Percentiles rank a stretch among this genome's conserved stretches.
Evolutionary conservation across 1,284 basidiomycete genomes (phyloP).

Genomic region (Earliella scabrosa): DNA sequence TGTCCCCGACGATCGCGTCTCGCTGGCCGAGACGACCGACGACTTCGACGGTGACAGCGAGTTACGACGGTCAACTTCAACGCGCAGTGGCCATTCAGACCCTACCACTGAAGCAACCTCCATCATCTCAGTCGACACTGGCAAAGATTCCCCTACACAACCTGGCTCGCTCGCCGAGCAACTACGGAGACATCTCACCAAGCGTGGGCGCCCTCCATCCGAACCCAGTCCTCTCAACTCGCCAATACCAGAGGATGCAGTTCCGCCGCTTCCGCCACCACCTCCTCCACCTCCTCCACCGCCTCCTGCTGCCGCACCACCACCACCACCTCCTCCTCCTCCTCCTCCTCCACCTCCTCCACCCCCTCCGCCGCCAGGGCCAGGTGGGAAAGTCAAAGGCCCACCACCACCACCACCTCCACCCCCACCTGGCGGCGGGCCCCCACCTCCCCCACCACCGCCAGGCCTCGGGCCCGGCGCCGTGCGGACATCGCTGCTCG

Average conservation of each 20-base stretch:
- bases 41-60: slow-evolving; percentile 46
- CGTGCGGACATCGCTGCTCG: slow-evolving; percentile 62
- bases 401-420: slow-evolving; percentile 42
- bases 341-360: slow-evolving; percentile 40
- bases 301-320: slow-evolving; percentile 39
- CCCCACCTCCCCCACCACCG: slow-evolving; percentile 42
- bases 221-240: slow-evolving; percentile 37
- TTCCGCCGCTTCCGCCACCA: slow-evolving; percentile 27
- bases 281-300: slow-evolving; percentile 35
- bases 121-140: slow-evolving; percentile 35
- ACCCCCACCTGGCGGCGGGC: slow-evolving; percentile 34
- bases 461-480: slow-evolving; percentile 48
- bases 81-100: slow-evolving; percentile 50
- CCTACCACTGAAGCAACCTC: slow-evolving; percentile 58
- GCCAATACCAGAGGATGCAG: slow-evolving; percentile 35
- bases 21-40: slow-evolving; percentile 34
- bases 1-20: slow-evolving; percentile 19
- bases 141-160: slow-evolving; percentile 34
- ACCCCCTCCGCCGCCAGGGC: slow-evolving; percentile 15
- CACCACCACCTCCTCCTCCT: slow-evolving; percentile 42
- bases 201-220: slow-evolving; percentile 43
- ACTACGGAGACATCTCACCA: slow-evolving; percentile 56
- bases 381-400: slow-evolving; percentile 9
- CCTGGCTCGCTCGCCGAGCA: slow-evolving; percentile 62
- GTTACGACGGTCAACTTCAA: slow-evolving; percentile 50